phyloP scores from a whole-genome alignment of 768 basidiomycete species.

The Macrocybe gigantea region DNA sequence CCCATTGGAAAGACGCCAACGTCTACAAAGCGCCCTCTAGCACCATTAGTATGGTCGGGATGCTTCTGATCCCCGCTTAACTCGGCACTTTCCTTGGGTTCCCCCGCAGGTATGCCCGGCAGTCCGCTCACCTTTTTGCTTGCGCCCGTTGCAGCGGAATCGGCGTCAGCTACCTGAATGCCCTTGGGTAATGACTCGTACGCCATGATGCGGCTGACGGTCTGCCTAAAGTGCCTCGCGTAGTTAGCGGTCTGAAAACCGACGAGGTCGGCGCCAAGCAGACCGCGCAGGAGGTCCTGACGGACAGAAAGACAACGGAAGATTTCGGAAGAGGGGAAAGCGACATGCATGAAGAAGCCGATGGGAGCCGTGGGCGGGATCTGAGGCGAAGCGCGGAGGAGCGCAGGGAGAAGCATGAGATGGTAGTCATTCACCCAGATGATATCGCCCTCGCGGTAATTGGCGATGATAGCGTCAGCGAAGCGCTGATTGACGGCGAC shows the following conservation, averaged over 20 bases:
- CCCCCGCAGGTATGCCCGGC: background rate
- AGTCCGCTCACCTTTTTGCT: too few relatives aligned
- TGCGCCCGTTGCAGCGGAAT: slow-evolving; percentile 9
- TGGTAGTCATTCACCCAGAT: slow-evolving; percentile 96
- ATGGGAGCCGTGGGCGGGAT: slow-evolving; percentile 59
- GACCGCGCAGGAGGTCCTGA: slow-evolving; percentile 71
- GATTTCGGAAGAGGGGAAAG: slow-evolving; percentile 93
- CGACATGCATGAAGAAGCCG: slow-evolving; percentile 96
- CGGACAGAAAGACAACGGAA: slow-evolving; percentile 86
- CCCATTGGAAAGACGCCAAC: slow-evolving; percentile 90
- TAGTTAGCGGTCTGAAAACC: slow-evolving; percentile 88
- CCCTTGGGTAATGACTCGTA: slow-evolving; percentile 82
- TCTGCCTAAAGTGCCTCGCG: slow-evolving; percentile 83
- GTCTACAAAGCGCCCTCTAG: slow-evolving; percentile 64
- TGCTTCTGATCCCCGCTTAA: slow-evolving; percentile 11
- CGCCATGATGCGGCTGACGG: slow-evolving; percentile 72
- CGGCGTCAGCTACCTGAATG: slow-evolving; percentile 50
- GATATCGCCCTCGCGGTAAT: slow-evolving; percentile 87
- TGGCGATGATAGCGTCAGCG: slow-evolving; percentile 74
- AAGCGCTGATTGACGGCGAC: slow-evolving; percentile 87
- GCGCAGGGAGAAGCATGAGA: slow-evolving; percentile 84
- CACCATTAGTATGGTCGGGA: background rate
- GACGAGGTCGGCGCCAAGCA: slow-evolving; percentile 91
- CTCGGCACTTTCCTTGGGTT: slow-evolving; percentile 9
- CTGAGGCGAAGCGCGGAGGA: slow-evolving; percentile 63